A percentile compares a stretch with the other conserved stretches of the same genome.
These are phyloP conservation scores for Termitomyces sp. DNA, from an alignment of 768 basidiomycete genomes.

Conservation along the genomic window DNA sequence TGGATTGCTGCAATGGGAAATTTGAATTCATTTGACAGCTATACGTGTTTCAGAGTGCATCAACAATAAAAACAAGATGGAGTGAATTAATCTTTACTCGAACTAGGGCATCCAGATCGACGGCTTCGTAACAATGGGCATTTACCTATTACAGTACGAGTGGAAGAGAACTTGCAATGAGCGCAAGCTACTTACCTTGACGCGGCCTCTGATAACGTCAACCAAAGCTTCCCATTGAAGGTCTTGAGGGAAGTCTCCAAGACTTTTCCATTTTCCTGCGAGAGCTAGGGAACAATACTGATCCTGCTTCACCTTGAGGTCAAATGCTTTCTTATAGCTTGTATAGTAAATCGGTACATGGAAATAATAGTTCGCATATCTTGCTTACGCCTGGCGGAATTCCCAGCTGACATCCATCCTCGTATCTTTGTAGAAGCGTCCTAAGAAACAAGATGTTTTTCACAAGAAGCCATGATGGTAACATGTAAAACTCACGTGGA, in stretches of 20 bases:
- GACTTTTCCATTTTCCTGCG: slow-evolving; percentile 38
- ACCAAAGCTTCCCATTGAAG: slow-evolving; percentile 77
- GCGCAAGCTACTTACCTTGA: slow-evolving; percentile 42
- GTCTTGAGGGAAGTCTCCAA: slow-evolving; percentile 61
- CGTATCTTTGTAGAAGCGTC: slow-evolving; percentile 34
- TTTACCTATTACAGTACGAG: slow-evolving; percentile 33
- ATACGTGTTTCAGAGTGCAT: background rate
- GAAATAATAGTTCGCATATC: background rate
- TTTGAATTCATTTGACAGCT: slow-evolving; percentile 82
- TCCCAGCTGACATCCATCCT: slow-evolving; percentile 71
- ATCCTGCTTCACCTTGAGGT: slow-evolving; percentile 65
- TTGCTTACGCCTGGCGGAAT: slow-evolving; percentile 55
- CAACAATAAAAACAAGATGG: background rate
- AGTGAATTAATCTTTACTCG: slow-evolving; percentile 33
- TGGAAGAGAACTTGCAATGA: background rate
- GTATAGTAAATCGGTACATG: background rate
- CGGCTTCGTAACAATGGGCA: slow-evolving; percentile 50
- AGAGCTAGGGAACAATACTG: slow-evolving; percentile 51
- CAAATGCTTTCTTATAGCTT: slow-evolving; percentile 59
- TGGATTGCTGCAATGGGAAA: slow-evolving; percentile 77
- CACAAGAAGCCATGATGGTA: background rate
- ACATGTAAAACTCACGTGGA: slow-evolving; percentile 32
- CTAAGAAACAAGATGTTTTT: slow-evolving; percentile 12
- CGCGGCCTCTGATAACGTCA: slow-evolving; percentile 71
- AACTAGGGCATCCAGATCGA: slow-evolving; percentile 69